Percentiles rank a stretch among this genome's conserved stretches.
Evolutionary conservation across 1,284 basidiomycete genomes (phyloP).

Genomic region (Microstroma glucosiphilum): DNA sequence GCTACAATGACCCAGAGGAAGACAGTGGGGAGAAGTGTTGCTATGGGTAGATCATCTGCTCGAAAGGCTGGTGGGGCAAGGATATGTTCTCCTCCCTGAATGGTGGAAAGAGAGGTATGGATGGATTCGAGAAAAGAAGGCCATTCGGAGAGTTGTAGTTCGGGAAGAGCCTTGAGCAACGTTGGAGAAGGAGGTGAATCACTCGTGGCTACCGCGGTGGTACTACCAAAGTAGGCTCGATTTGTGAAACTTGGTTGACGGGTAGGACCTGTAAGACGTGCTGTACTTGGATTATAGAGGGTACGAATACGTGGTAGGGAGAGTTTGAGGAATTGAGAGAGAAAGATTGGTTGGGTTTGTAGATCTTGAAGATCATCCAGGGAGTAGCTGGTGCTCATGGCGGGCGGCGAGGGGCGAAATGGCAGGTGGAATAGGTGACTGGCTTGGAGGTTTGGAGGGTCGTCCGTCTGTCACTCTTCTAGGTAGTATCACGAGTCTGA

Average conservation of each 20-base stretch:
- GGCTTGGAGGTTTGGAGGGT: too few species aligned
- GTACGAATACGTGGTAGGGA: conserved; percentile 6
- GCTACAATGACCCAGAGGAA: conserved; percentile 16
- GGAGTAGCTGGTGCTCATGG: conserved; percentile 3
- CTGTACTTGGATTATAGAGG: background rate
- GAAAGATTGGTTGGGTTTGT: conserved; percentile 13
- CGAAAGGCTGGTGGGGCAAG: conserved; percentile 15
- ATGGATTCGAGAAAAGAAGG: background rate
- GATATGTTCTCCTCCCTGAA: conserved; percentile 12
- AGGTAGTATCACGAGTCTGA: too few species aligned
- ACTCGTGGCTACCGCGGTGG: background rate
- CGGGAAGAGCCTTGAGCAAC: background rate
- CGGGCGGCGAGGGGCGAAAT: background rate
- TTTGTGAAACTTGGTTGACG: background rate
- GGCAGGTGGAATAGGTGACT: too few species aligned
- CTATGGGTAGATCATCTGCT: conserved; percentile 14
- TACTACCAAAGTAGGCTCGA: background rate
- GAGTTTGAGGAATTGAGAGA: conserved; percentile 11
- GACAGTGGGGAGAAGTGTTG: conserved; percentile 15
- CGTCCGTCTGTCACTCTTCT: too few species aligned
- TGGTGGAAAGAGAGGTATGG: background rate
- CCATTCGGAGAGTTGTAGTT: background rate
- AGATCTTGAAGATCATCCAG: conserved; percentile 9
- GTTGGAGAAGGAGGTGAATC: background rate
- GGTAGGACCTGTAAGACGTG: background rate